Evolutionary conservation across 208 protist species (phyloP), one percentile per base, ranked within the genome.

Genomic region (Trypanosoma grayi): DNA sequence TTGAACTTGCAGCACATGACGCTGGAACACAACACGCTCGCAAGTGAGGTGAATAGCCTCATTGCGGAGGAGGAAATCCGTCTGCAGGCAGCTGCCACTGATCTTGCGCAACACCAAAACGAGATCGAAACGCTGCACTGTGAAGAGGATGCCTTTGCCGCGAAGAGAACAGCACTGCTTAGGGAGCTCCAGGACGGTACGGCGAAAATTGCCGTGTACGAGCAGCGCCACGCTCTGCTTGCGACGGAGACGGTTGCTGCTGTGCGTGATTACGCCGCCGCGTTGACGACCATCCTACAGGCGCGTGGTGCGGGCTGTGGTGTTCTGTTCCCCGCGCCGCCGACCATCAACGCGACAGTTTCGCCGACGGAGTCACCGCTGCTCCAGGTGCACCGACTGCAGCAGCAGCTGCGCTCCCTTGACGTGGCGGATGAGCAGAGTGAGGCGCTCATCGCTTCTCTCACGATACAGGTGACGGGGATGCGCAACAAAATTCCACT

Each of bases 11-110:
- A 55, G 8, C 36, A 52, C 11, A 48, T 63, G 13, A 37, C 55
- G 24, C 48, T 36, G 11, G 66, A 83, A 39, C 52, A 71, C 22
- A 25, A 61, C 31, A 36, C 69, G 51, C 47, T 81, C 24, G 51
- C 70, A 10, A 53, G 25, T 34, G 30, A 73, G 31, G 50, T 59
- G 7, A 58, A 73, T 6, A 63, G 59, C 31, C 40, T 70, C 31
- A 8, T 53, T 24, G 47, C 52, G 4, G 52, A 81, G n/a, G 54
- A 75, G 24, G 70, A 65, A 37, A 27, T 55, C 13, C 39, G 46
- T 33, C 30, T 67, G 18, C 37, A 34, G 8, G 3, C n/a, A 14
- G 46, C 66, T 16, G 47, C 52, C 31, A 20, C 53, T n/a, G 34
- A 45, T 8, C 7, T 50, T 27, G 31, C 34, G 20, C 33, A 43